Conservation (phyloP, 306 rosid species). For the Vigna trinervia region DNA sequence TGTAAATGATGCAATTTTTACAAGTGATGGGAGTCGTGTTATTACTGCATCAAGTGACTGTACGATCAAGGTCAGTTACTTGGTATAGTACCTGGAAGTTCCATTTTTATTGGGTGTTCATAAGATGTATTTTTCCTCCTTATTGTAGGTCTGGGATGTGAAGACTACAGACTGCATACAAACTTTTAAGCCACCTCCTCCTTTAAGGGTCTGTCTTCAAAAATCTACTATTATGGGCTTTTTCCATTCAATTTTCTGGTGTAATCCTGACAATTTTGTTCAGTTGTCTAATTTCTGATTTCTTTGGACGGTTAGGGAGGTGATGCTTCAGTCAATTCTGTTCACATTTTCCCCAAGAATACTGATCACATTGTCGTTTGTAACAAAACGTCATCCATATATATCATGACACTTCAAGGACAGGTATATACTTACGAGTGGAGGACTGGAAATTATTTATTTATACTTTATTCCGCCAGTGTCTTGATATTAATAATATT, state of each 20-base stretch:
- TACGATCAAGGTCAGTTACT: slow-evolving; percentile 79
- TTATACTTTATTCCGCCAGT: neutral
- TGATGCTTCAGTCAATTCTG: slow-evolving; percentile 97
- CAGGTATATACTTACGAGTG: slow-evolving; percentile 64
- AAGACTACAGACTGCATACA: slow-evolving; percentile 89
- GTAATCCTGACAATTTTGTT: slow-evolving; percentile 18
- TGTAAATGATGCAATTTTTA: slow-evolving; percentile 93
- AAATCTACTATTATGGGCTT: slow-evolving; percentile 15
- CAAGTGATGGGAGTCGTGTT: slow-evolving; percentile 86
- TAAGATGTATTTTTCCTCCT: slow-evolving; percentile 26
- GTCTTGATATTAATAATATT: neutral
- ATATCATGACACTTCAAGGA: slow-evolving; percentile 98
- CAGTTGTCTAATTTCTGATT: slow-evolving; percentile 43
- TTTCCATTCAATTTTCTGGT: slow-evolving; percentile 23
- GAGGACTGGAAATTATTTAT: slow-evolving; percentile 24
- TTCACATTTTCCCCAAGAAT: slow-evolving; percentile 90
- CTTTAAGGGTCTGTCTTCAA: slow-evolving; percentile 67
- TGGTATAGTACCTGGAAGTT: slow-evolving; percentile 5
- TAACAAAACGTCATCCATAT: slow-evolving; percentile 94
- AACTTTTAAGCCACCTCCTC: slow-evolving; percentile 99
- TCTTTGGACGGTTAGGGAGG: slow-evolving; percentile 75
- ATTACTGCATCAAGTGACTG: slow-evolving; percentile 98
- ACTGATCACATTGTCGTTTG: slow-evolving; percentile 88
- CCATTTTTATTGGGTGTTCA: slow-evolving; percentile 14
- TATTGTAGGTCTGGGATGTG: slow-evolving; percentile 89